These are phyloP conservation scores for Amphicarpaea edgeworthii DNA, from an alignment of 306 rosid species.

Conservation along the genomic window DNA sequence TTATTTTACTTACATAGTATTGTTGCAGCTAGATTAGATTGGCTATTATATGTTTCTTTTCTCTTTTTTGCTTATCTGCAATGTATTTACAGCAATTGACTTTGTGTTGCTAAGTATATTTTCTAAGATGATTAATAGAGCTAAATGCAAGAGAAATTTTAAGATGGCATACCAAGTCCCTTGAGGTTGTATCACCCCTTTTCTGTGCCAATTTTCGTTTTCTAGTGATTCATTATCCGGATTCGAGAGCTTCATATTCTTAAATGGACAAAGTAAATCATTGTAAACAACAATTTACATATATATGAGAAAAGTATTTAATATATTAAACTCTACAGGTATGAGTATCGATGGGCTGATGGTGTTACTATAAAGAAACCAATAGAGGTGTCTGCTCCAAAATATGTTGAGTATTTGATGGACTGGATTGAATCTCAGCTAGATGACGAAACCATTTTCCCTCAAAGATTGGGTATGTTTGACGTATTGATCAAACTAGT, in stretches of 20 bases:
- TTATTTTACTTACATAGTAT: conserved; percentile 3
- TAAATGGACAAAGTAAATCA: conserved; percentile 19
- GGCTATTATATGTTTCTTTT: conserved; percentile 20
- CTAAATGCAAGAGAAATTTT: no score
- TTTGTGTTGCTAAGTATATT: conserved; percentile 1
- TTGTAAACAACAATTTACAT: conserved; percentile 22
- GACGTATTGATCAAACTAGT: conserved; percentile 1
- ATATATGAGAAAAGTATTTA: conserved; percentile 23
- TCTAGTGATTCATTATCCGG: not conserved
- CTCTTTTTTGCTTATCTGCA: conserved; percentile 29
- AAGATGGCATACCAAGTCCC: conserved; percentile 9
- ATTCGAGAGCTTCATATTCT: not conserved
- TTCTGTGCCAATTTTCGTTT: conserved; percentile 17
- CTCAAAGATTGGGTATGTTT: conserved; percentile 76
- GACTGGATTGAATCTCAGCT: conserved; percentile 91
- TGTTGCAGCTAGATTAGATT: conserved; percentile 26
- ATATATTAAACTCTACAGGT: conserved; percentile 55
- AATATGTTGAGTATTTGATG: conserved; percentile 86
- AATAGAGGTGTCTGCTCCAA: conserved; percentile 93
- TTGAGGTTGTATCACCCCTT: not conserved
- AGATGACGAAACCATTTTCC: conserved; percentile 84
- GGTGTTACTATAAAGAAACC: conserved; percentile 82
- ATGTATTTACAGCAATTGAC: conserved; percentile 13
- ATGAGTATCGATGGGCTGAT: conserved; percentile 93
- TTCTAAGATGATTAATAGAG: conserved; percentile 7